These are phyloP conservation scores for Penicillium sp. DNA, from an alignment of 2,329 filamentous ascomycete species.

Conservation along the genomic window DNA sequence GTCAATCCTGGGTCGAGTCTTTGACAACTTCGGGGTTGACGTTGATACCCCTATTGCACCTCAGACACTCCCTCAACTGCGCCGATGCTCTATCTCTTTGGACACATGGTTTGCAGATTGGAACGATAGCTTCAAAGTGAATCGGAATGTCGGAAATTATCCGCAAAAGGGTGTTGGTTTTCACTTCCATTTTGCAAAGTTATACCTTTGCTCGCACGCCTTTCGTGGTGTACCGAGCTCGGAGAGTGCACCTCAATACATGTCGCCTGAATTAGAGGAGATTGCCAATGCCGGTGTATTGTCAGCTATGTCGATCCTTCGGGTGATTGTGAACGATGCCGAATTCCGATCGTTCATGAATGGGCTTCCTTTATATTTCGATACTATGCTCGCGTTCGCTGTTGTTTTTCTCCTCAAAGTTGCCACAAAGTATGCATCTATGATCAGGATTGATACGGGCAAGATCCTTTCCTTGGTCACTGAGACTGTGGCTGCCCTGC, in stretches of 20 bases:
- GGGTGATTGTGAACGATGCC: slow-evolving; percentile 27
- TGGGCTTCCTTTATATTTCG: slow-evolving; percentile 32
- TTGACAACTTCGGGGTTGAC: slow-evolving; percentile 29
- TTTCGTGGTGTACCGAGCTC: slow-evolving; percentile 27
- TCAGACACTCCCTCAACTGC: slow-evolving; percentile 14
- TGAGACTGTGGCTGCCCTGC: slow-evolving; percentile 16
- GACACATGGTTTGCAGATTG: slow-evolving; percentile 20
- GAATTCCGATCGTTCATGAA: slow-evolving; percentile 29
- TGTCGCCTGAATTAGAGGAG: slow-evolving; percentile 29
- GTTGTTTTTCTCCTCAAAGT: slow-evolving; percentile 35
- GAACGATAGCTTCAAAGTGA: slow-evolving; percentile 20
- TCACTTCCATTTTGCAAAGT: slow-evolving; percentile 41
- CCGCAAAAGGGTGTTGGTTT: slow-evolving; percentile 40
- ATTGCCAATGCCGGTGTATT: slow-evolving; percentile 33
- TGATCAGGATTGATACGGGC: slow-evolving; percentile 21
- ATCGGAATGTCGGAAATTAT: slow-evolving; percentile 37
- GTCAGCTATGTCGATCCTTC: slow-evolving; percentile 30
- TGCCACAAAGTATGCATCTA: slow-evolving; percentile 25
- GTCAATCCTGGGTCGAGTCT: slow-evolving; percentile 26
- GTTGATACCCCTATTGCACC: slow-evolving; percentile 19
- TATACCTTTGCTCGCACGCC: slow-evolving; percentile 41
- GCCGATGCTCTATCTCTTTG: slow-evolving; percentile 15
- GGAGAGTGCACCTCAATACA: slow-evolving; percentile 6
- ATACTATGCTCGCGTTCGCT: slow-evolving; percentile 36
- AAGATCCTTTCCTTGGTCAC: slow-evolving; percentile 21